These are phyloP conservation scores for Cryptococcus maquisensis DNA, from an alignment of 1,284 basidiomycete species.

Conservation along the genomic window DNA sequence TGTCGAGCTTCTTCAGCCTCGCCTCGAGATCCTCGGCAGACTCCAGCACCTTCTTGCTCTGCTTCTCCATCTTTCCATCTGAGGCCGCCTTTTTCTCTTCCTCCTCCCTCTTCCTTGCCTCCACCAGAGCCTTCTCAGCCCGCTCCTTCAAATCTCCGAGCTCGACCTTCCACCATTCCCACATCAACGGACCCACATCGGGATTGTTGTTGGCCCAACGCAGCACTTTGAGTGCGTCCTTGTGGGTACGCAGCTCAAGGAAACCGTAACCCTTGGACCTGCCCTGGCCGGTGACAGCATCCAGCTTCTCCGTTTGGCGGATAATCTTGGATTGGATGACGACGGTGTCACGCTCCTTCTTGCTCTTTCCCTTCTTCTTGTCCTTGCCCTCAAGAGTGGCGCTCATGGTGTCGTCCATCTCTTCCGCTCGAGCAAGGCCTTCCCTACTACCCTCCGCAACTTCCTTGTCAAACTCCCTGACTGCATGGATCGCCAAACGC, in stretches of 20 bases:
- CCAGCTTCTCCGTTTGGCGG: conserved; percentile 71
- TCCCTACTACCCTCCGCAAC: conserved; percentile 63
- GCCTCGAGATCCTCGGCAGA: conserved; percentile 45
- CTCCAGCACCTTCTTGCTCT: conserved; percentile 32
- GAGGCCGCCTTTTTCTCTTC: conserved; percentile 38
- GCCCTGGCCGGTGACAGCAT: conserved; percentile 78
- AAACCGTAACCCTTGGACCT: conserved; percentile 93
- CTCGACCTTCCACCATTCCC: conserved; percentile 79
- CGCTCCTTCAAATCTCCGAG: conserved; percentile 63
- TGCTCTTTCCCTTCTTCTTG: conserved; percentile 44
- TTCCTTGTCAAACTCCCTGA: conserved; percentile 74
- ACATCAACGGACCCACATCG: conserved; percentile 61
- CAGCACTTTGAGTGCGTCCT: conserved; percentile 83
- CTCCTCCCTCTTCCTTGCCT: conserved; percentile 21
- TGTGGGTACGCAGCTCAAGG: conserved; percentile 80
- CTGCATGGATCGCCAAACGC: conserved; percentile 75
- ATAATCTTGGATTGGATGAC: conserved; percentile 83
- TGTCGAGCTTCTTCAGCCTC: conserved; percentile 50
- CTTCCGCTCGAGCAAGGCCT: conserved; percentile 69
- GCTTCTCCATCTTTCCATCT: conserved; percentile 37
- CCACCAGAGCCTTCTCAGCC: conserved; percentile 52
- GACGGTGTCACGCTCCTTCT: conserved; percentile 56
- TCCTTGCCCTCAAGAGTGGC: conserved; percentile 43
- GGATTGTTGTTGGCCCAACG: conserved; percentile 92
- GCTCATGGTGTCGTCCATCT: conserved; percentile 51